phyloP scores from a whole-genome alignment of 2,329 filamentous ascomycete species.

The Dryadomyces quercus-mongolicae region DNA sequence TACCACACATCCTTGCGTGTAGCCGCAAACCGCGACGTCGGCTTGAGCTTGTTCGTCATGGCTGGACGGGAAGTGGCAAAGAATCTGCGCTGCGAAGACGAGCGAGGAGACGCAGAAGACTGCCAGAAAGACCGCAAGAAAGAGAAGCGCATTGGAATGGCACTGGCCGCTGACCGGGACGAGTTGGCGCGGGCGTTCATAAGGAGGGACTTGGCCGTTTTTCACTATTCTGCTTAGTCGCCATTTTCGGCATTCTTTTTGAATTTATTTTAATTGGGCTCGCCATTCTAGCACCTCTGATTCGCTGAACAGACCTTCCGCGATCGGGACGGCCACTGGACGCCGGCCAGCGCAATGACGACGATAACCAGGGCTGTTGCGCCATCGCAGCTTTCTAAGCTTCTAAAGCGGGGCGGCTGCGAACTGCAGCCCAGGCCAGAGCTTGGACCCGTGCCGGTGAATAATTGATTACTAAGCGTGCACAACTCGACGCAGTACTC shows the following conservation, averaged over 20 bases:
- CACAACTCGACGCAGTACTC: too few species aligned
- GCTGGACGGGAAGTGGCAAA: not conserved
- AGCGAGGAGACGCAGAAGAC: not conserved
- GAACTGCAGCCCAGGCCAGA: too few species aligned
- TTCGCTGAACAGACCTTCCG: not conserved
- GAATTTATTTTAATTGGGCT: not conserved
- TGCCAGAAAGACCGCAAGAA: not conserved
- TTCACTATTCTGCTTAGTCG: not conserved
- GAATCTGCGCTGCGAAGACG: not conserved
- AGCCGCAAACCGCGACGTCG: slow-evolving; percentile 24
- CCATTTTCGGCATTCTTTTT: not conserved
- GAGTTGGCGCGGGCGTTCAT: not conserved
- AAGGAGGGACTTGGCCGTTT: not conserved
- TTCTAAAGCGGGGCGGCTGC: not conserved
- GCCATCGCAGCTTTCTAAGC: not conserved
- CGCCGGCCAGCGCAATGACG: not conserved
- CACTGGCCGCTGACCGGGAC: not conserved
- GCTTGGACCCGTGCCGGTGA: too few species aligned
- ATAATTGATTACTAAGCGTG: too few species aligned
- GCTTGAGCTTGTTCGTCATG: slow-evolving; percentile 19
- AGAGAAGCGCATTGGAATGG: not conserved
- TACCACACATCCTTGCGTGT: slow-evolving; percentile 27
- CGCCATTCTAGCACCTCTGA: not conserved
- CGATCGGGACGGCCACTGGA: not conserved
- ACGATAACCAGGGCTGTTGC: not conserved